A percentile compares a stretch with the other conserved stretches of the same genome.
These are phyloP conservation scores for Lathyrus aphaca DNA, from an alignment of 306 rosid species.

Conservation along the genomic window DNA sequence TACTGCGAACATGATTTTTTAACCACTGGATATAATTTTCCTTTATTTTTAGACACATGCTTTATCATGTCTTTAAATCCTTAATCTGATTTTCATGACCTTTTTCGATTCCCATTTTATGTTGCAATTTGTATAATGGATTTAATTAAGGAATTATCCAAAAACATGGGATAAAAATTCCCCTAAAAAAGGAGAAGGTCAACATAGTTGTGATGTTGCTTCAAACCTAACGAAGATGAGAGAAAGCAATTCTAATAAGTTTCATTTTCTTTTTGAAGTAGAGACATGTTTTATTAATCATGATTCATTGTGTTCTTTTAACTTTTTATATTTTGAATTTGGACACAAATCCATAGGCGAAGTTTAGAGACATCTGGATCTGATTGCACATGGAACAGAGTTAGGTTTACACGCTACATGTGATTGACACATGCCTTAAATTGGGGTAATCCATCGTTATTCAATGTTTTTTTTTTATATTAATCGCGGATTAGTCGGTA, in stretches of 20 bases:
- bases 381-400: slow-evolving; percentile 27
- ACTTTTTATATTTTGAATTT: not conserved
- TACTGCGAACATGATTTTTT: too few species aligned
- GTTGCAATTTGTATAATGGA: not conserved
- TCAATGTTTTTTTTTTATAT: not conserved
- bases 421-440: not conserved
- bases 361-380: not conserved
- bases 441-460: slow-evolving; percentile 4
- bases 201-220: not conserved
- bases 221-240: too few species aligned
- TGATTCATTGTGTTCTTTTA: not conserved
- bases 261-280: not conserved
- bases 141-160: not conserved
- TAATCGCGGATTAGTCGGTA: too few species aligned
- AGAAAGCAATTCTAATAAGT: not conserved
- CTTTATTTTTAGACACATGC: too few species aligned
- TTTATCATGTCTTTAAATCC: too few species aligned
- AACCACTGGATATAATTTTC: too few species aligned
- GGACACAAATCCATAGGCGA: not conserved
- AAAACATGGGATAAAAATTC: not conserved
- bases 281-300: not conserved
- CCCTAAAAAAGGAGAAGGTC: not conserved
- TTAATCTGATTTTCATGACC: too few species aligned
- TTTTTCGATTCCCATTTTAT: too few species aligned
- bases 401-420: not conserved